Evolutionary conservation across 2,329 filamentous ascomycete species (phyloP), one percentile per base, ranked within the genome.

Genomic region (Colletotrichum tropicicola): DNA sequence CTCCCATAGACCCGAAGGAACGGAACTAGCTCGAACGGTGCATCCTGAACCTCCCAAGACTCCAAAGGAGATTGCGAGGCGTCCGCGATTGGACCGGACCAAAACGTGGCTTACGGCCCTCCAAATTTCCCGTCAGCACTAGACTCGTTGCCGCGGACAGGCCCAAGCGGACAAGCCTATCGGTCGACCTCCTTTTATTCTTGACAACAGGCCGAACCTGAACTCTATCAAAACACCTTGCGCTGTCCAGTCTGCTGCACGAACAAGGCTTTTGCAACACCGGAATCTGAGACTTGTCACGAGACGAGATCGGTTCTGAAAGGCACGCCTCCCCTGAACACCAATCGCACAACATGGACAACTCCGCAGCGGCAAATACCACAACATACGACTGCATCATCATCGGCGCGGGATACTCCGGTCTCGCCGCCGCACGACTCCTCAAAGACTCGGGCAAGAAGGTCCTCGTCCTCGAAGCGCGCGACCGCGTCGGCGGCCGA

Each of bases 401-500:
- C 27, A 51, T 67, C 28, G 66, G 66, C n/a, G 67, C 53, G 6
- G 67, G 64, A 3, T 59, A 66, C 28, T 64, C 65, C 12, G 54
- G 60, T 13, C 60, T 68, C 10, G 28, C 59, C 6, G 61, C 64
- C 12, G 65, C 65, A 8, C 56, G 59, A 19, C 35, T 39, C 15
- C 45, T 68, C n/a, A 52, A 58, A 12, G 57, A 68, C 7, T 37
- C 59, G 8, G 62, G 57, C 10, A 61, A 60, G 21, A 39, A 57
- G 4, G 52, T 65, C 10, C 43, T 65, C 13, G 13, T 68, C 2
- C 48, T 66, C 37, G 62, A 68, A 30, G 59, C 68, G 7, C 59
- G 59, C 15, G 30, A 68, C 17, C 65, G 68, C 54, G 61, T 68
- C 43, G 58, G 68, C 43, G 67, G 68, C 10, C 60, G 60, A 17